Percentiles rank a stretch among this genome's conserved stretches.
Evolutionary conservation across 2,329 filamentous ascomycete species (phyloP).

Genomic region (Sclerotinia borealis): DNA sequence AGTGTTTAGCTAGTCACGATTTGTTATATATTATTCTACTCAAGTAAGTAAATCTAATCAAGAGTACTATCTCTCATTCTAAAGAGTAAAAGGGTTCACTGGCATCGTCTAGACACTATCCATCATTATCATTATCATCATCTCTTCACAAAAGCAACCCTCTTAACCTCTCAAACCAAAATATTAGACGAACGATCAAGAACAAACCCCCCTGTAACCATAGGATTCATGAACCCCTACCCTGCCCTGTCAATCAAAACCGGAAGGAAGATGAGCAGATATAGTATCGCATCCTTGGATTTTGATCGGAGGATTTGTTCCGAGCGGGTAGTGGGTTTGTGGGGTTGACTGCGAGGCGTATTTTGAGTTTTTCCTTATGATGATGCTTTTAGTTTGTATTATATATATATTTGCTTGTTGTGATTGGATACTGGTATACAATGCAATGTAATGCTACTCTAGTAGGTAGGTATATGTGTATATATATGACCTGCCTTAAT

Average conservation of each 20-base stretch:
- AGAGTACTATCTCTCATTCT: no score
- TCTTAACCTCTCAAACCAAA: background rate
- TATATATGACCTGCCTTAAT: no score
- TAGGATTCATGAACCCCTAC: background rate
- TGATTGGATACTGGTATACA: no score
- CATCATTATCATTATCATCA: background rate
- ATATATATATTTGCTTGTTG: no score
- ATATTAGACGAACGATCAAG: background rate
- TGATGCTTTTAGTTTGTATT: background rate
- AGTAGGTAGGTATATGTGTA: no score
- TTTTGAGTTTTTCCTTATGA: background rate
- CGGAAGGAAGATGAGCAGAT: background rate
- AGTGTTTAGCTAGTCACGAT: no score
- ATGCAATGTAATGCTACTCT: no score
- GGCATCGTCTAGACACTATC: background rate
- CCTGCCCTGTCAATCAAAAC: background rate
- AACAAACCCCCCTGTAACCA: no score
- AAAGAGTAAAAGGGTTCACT: no score
- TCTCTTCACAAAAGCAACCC: background rate
- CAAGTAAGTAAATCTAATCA: no score
- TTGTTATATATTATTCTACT: no score
- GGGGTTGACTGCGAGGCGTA: conserved; percentile 8
- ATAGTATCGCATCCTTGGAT: fast-evolving
- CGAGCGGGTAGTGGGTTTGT: background rate
- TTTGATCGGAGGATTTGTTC: background rate